Percentiles rank a stretch among this genome's conserved stretches.
Evolutionary conservation across 768 basidiomycete species (phyloP).

Genomic region (Pisolithus orientalis): DNA sequence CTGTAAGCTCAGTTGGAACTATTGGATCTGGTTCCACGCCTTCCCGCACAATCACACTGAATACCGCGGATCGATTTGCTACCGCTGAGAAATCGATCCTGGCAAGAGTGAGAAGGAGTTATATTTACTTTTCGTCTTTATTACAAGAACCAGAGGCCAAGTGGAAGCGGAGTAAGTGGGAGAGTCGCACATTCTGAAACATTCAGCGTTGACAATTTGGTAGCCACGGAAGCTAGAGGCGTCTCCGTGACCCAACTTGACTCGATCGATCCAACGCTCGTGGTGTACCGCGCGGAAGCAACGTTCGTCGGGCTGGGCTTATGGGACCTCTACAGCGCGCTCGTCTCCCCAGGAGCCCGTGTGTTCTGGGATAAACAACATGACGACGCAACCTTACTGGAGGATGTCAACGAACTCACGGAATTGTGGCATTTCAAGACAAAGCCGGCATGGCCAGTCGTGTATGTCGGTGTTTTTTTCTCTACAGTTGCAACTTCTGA

Average conservation of each 20-base stretch:
- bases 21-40: constrained; percentile 30
- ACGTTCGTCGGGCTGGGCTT: constrained; percentile 94
- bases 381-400: constrained; percentile 79
- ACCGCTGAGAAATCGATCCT: constrained; percentile 79
- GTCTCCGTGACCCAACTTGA: constrained; percentile 94
- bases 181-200: constrained; percentile 5
- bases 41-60: constrained; percentile 28
- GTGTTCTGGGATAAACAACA: constrained; percentile 85
- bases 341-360: constrained; percentile 80
- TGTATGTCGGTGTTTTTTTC: constrained; percentile 45
- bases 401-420: constrained; percentile 86
- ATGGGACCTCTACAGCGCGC: constrained; percentile 89
- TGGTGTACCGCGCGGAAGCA: constrained; percentile 94
- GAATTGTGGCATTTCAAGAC: constrained; percentile 93
- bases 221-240: constrained; percentile 80
- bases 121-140: constrained; percentile 96
- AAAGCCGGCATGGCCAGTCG: constrained; percentile 89
- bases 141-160: constrained; percentile 97
- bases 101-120: constrained; percentile 82
- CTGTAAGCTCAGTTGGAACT: constrained; percentile 47
- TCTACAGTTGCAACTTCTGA: constrained; percentile 6
- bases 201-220: constrained; percentile 4
- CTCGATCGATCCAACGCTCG: constrained; percentile 93
- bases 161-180: constrained; percentile 76
- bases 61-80: constrained; percentile 41